A percentile compares a stretch with the other conserved stretches of the same genome.
phyloP scores from a whole-genome alignment of 2,329 filamentous ascomycete species.

The Calonectria henricotiae region DNA sequence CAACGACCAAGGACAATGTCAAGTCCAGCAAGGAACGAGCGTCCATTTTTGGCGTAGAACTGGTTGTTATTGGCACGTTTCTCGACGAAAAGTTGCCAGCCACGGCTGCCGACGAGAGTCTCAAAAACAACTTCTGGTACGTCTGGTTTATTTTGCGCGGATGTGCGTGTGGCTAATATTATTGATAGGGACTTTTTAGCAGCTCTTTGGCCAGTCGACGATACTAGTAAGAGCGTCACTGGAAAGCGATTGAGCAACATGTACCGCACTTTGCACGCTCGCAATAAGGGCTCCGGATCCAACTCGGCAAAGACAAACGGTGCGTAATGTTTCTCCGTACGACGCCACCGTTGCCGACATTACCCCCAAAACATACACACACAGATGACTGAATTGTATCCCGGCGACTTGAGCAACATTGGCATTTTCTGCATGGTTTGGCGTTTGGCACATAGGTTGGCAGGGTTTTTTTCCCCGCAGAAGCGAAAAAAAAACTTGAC shows the following conservation, averaged over 20 bases:
- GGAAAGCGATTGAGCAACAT: conserved; percentile 63
- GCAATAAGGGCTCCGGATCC: conserved; percentile 54
- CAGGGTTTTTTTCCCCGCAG: conserved; percentile 40
- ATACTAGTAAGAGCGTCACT: conserved; percentile 63
- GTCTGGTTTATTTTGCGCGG: conserved; percentile 39
- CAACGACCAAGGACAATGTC: conserved; percentile 75
- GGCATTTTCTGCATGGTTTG: conserved; percentile 51
- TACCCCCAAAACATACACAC: conserved; percentile 36
- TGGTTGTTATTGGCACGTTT: conserved; percentile 76
- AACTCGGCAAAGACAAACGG: conserved; percentile 56
- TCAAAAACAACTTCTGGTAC: conserved; percentile 70
- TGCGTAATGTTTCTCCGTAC: conserved; percentile 46
- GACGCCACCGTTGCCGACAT: conserved; percentile 21
- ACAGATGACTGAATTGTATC: conserved; percentile 45
- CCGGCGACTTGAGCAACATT: conserved; percentile 47
- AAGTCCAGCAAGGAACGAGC: conserved; percentile 76
- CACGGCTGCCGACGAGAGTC: conserved; percentile 60
- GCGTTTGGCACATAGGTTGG: conserved; percentile 51
- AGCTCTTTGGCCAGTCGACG: conserved; percentile 65
- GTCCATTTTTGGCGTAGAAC: conserved; percentile 73
- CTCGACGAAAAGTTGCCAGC: conserved; percentile 67
- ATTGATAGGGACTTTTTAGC: conserved; percentile 63
- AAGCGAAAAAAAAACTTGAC: conserved; percentile 42
- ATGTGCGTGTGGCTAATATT: conserved; percentile 43
- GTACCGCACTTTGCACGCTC: conserved; percentile 61